Evolutionary conservation across 2,329 filamentous ascomycete genomes (phyloP).

Genomic region (Metarhizium brunneum): DNA sequence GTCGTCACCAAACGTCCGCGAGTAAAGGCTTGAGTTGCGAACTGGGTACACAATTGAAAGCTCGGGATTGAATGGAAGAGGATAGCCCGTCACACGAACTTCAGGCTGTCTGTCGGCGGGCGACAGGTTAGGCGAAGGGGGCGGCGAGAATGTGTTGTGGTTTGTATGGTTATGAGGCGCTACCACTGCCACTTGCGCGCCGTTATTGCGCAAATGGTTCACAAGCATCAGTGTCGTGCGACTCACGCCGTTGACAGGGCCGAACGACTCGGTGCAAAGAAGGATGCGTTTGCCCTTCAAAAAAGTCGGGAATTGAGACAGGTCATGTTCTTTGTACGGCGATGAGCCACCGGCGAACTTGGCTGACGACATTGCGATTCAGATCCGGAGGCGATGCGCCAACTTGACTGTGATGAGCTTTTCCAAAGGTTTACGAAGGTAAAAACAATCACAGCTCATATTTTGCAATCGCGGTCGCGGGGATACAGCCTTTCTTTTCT

Average conservation of each 20-base stretch:
- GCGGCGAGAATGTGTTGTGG: slow-evolving; percentile 44
- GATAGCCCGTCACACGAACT: slow-evolving; percentile 53
- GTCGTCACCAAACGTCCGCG: slow-evolving; percentile 44
- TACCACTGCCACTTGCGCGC: slow-evolving; percentile 56
- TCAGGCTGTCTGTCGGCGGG: slow-evolving; percentile 32
- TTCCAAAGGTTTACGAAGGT: too few relatives aligned
- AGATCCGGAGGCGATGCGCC: background rate
- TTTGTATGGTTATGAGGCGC: slow-evolving; percentile 50
- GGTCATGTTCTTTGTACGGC: slow-evolving; percentile 24
- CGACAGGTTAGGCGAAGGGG: slow-evolving; percentile 22
- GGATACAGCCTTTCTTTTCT: slow-evolving; percentile 10
- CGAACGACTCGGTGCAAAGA: slow-evolving; percentile 62
- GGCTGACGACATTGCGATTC: slow-evolving; percentile 7
- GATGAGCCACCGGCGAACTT: slow-evolving; percentile 3
- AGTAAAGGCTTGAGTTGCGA: slow-evolving; percentile 51
- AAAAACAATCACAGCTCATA: background rate
- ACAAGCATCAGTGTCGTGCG: slow-evolving; percentile 62
- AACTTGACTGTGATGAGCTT: too few relatives aligned
- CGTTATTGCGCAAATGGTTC: slow-evolving; percentile 55
- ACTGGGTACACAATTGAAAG: slow-evolving; percentile 63
- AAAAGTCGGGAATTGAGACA: slow-evolving; percentile 33
- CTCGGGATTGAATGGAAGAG: slow-evolving; percentile 62
- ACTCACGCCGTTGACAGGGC: slow-evolving; percentile 65
- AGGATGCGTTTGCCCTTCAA: slow-evolving; percentile 54
- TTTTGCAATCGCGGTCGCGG: background rate